A percentile compares a stretch with the other conserved stretches of the same genome.
Conservation (phyloP, 1,139 yeast genomes). For the Taiozyma onychis region DNA sequence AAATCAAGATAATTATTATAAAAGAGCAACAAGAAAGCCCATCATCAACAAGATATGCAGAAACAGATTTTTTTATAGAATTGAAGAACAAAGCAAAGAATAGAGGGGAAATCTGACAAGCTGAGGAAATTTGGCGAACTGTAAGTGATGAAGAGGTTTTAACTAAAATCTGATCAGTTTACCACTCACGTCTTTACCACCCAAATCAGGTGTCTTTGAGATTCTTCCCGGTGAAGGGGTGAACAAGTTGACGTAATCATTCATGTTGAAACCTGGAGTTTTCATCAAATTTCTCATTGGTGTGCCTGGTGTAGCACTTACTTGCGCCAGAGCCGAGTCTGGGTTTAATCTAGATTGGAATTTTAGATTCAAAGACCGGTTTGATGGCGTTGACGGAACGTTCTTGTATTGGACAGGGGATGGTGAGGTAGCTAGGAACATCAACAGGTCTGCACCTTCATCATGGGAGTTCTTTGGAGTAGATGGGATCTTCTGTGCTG, state of each 20-base stretch:
- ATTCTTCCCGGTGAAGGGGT: slow-evolving; percentile 16
- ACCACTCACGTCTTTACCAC: slow-evolving; percentile 18
- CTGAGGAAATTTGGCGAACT: too few relatives aligned
- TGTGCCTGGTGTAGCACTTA: slow-evolving; percentile 23
- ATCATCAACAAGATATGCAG: neutral
- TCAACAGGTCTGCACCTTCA: slow-evolving; percentile 78
- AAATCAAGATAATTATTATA: neutral
- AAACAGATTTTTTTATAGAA: too few relatives aligned
- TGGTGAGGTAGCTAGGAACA: slow-evolving; percentile 84
- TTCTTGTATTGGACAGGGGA: slow-evolving; percentile 41
- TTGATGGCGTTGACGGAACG: slow-evolving; percentile 21
- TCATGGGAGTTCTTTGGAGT: slow-evolving; percentile 37
- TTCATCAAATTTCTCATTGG: slow-evolving; percentile 32
- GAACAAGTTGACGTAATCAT: slow-evolving; percentile 56
- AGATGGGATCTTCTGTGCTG: slow-evolving; percentile 7
- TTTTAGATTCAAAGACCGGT: slow-evolving; percentile 3
- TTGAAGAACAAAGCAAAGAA: too few relatives aligned
- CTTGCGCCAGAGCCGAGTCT: neutral
- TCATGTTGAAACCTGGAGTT: slow-evolving; percentile 76
- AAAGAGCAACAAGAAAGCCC: neutral
- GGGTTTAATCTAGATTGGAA: slow-evolving; percentile 1
- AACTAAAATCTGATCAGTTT: slow-evolving; percentile 20
- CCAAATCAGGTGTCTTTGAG: slow-evolving; percentile 18
- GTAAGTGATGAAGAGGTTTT: too few relatives aligned
- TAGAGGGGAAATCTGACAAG: too few relatives aligned